A percentile compares a stretch with the other conserved stretches of the same genome.
These are phyloP conservation scores for Euphorbia peplus DNA, from an alignment of 345 rosid genomes.

Conservation along the genomic window DNA sequence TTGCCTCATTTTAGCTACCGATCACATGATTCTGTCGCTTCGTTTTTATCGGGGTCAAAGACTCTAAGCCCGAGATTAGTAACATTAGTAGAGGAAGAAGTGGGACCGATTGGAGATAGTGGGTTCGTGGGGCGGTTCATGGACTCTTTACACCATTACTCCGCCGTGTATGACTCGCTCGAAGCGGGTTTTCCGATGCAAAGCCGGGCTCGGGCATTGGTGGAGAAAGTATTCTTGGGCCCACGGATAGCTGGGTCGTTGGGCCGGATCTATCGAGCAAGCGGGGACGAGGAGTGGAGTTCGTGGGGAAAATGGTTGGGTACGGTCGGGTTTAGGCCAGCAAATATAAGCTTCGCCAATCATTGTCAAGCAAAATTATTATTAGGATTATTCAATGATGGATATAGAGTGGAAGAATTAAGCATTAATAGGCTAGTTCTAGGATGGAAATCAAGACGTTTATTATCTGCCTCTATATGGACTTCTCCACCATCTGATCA, in stretches of 20 bases:
- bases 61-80: constrained; percentile 51
- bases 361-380: constrained; percentile 83
- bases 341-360: constrained; percentile 66
- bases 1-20: constrained; percentile 64
- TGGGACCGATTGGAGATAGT: constrained; percentile 44
- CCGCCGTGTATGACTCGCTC: constrained; percentile 76
- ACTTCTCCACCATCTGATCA: constrained; percentile 28
- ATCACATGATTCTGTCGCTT: constrained; percentile 49
- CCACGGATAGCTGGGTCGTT: constrained; percentile 61
- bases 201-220: constrained; percentile 52
- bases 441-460: constrained; percentile 79
- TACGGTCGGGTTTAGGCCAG: constrained; percentile 41
- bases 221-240: constrained; percentile 64
- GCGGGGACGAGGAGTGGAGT: constrained; percentile 30
- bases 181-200: constrained; percentile 77
- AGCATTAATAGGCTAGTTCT: constrained; percentile 56
- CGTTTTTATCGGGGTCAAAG: constrained; percentile 58
- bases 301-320: constrained; percentile 56
- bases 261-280: constrained; percentile 39
- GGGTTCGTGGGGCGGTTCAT: constrained; percentile 67
- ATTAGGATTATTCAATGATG: constrained; percentile 71
- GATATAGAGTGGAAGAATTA: constrained; percentile 67
- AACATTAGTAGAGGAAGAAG: constrained; percentile 69
- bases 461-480: constrained; percentile 85
- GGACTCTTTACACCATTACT: constrained; percentile 81